These are phyloP conservation scores for Neonectria punicea DNA, from an alignment of 2,329 filamentous ascomycete genomes.

Conservation along the genomic window DNA sequence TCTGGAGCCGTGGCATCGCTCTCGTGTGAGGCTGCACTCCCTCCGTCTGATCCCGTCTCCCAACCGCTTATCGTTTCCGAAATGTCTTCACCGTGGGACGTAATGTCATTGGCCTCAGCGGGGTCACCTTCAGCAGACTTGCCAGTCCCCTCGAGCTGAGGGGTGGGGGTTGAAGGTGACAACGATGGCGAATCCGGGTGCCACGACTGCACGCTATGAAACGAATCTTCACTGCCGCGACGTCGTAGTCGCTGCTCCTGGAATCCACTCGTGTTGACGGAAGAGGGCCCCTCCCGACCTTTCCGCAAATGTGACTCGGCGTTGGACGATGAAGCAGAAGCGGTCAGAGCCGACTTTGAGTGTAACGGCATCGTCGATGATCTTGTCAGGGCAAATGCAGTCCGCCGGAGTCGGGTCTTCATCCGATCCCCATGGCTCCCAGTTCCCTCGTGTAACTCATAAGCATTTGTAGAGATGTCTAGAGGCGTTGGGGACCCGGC, in stretches of 20 bases:
- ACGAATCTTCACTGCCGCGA: conserved; percentile 57
- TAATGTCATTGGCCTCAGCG: conserved; percentile 16
- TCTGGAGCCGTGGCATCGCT: conserved; percentile 40
- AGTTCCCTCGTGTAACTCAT: conserved; percentile 47
- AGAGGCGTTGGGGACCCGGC: conserved; percentile 20
- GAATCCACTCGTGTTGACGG: conserved; percentile 5
- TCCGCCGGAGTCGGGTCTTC: conserved; percentile 47
- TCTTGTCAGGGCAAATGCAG: conserved; percentile 43
- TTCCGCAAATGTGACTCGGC: conserved; percentile 43
- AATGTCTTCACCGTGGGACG: conserved; percentile 15
- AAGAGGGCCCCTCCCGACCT: conserved; percentile 1
- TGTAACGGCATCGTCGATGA: conserved; percentile 45
- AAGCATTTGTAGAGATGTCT: conserved; percentile 27
- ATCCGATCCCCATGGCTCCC: conserved; percentile 40
- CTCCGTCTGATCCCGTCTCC: conserved; percentile 39
- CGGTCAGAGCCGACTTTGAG: conserved; percentile 41
- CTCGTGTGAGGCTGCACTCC: conserved; percentile 41
- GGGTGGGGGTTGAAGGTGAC: conserved; percentile 57
- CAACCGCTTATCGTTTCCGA: conserved; percentile 33
- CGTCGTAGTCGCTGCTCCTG: conserved; percentile 22
- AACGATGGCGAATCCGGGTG: conserved; percentile 53
- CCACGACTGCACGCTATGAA: conserved; percentile 65
- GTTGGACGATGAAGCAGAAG: conserved; percentile 6
- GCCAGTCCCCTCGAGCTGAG: conserved; percentile 40
- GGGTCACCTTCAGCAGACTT: conserved; percentile 49